Evolutionary conservation across 164 flowering plant species (phyloP).

Genomic region (Stephania japonica): DNA sequence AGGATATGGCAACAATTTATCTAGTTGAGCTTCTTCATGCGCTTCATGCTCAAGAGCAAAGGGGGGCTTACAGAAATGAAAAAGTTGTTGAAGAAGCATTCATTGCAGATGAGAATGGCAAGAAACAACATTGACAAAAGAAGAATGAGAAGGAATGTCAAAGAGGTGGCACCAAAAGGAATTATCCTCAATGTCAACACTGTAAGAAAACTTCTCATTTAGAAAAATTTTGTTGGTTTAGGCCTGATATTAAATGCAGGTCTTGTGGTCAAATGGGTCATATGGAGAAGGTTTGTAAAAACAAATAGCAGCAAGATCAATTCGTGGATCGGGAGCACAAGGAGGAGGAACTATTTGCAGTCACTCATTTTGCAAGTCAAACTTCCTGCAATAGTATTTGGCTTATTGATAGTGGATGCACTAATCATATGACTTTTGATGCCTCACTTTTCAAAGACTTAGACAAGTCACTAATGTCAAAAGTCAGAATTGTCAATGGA

Average conservation of each 20-base stretch:
- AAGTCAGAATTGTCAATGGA: background rate
- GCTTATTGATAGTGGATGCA: background rate
- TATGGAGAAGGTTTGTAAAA: background rate
- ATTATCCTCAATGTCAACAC: no score
- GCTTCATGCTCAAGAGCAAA: no score
- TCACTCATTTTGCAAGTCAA: background rate
- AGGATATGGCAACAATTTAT: no score
- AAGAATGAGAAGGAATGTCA: background rate
- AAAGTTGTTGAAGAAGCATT: no score
- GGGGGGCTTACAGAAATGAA: no score
- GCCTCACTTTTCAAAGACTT: background rate
- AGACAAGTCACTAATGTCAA: background rate
- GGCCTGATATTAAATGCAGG: no score
- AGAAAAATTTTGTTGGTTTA: no score
- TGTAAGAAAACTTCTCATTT: no score
- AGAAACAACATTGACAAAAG: background rate
- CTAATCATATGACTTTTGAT: background rate
- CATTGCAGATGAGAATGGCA: no score
- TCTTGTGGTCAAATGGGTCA: background rate
- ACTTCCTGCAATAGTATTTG: background rate
- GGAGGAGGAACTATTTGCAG: background rate
- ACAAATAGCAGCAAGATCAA: background rate
- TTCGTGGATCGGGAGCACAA: background rate
- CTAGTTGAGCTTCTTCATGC: no score
- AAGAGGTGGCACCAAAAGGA: background rate